phyloP scores from a whole-genome alignment of 2,329 filamentous ascomycete species.

The Bipolaris zeicola region DNA sequence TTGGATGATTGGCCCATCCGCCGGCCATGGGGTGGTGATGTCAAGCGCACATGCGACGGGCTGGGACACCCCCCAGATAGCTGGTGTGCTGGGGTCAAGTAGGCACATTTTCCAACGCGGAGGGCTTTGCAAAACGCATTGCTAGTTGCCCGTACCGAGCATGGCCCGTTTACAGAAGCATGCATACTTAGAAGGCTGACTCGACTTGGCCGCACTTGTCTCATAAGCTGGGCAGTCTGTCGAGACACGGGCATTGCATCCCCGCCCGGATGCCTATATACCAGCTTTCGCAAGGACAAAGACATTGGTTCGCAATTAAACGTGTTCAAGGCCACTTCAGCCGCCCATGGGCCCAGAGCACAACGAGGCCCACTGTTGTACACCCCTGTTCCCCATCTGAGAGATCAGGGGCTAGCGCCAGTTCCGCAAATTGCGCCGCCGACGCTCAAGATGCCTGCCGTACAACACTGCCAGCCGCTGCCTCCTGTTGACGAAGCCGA shows the following conservation, averaged over 20 bases:
- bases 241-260: conserved; percentile 1
- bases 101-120: conserved; percentile 31
- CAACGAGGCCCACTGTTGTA: conserved; percentile 22
- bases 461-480: conserved; percentile 28
- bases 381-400: conserved; percentile 14
- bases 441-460: conserved; percentile 34
- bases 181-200: conserved; percentile 8
- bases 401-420: conserved; percentile 18
- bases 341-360: conserved; percentile 22
- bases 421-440: conserved; percentile 39
- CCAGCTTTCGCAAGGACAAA: conserved; percentile 2
- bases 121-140: conserved; percentile 29
- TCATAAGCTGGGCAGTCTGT: conserved; percentile 1
- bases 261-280: background rate
- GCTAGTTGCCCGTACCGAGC: conserved; percentile 12
- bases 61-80: conserved; percentile 35
- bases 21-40: conserved; percentile 26
- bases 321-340: conserved; percentile 2
- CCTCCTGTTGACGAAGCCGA: conserved; percentile 18
- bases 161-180: conserved; percentile 15
- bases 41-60: conserved; percentile 29
- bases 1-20: conserved; percentile 1
- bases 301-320: conserved; percentile 5
- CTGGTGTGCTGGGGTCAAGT: conserved; percentile 22
- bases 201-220: conserved; percentile 7